Conservation (phyloP, 225 moss, liverwort and hornwort species). For the Pleurozium schreberi region DNA sequence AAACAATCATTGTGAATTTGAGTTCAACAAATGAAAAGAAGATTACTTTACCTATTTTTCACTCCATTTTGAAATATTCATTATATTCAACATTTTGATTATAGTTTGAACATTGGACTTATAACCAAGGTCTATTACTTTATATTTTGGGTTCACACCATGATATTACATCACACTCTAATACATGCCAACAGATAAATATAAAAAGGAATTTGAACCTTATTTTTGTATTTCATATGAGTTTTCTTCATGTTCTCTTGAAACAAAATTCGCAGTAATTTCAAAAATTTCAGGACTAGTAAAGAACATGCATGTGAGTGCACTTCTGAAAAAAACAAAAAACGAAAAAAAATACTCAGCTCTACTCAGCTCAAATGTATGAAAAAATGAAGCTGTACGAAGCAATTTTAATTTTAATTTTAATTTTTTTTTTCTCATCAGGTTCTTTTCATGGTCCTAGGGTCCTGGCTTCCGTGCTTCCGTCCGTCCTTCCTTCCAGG, state of each 20-base stretch:
- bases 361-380: neutral
- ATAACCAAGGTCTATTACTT: fast-evolving
- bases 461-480: neutral
- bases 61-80: neutral
- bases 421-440: fast-evolving
- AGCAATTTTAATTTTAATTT: too few relatives aligned
- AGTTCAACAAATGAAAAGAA: neutral
- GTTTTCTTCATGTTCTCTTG: too few relatives aligned
- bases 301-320: neutral
- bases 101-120: neutral
- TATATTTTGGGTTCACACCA: neutral
- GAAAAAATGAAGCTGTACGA: too few relatives aligned
- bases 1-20: too few relatives aligned
- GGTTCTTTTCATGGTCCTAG: neutral
- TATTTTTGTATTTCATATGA: neutral
- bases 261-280: too few relatives aligned
- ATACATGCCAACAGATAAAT: neutral
- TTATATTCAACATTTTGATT: neutral
- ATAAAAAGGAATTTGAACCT: too few relatives aligned
- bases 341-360: neutral
- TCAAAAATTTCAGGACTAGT: fast-evolving
- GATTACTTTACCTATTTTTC: neutral
- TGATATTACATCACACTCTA: neutral
- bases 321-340: too few relatives aligned
- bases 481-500: neutral